Base-by-base conservation (phyloP, 2,329 filamentous ascomycete species). In the Neoscytalidium dimidiatum region DNA sequence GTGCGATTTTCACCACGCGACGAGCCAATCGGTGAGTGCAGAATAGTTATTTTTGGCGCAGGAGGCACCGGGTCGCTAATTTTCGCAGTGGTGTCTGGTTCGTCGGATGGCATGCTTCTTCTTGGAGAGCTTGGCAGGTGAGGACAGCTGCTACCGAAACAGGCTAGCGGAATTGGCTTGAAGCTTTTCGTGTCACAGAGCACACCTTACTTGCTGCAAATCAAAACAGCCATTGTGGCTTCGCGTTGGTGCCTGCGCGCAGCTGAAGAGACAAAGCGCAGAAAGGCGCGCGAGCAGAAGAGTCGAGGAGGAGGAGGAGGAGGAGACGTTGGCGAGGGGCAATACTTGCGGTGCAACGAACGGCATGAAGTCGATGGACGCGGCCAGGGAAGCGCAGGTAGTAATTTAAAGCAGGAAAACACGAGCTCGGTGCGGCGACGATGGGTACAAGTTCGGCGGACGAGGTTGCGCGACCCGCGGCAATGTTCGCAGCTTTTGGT, bases 1-100 rank as follows among this genome's bases (percentile, higher is more conserved):
- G 94, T 94, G 63, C 90, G 96, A 70, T 96, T 99, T 75, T 90
- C 92, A 56, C 93, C 94, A 4, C 86, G 86, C 43, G 87, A 90
- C 67, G 93, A 97, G 71, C 92, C 93, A 21, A 91, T 97, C 67
- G 86, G 94, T 97, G 85, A 88, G 92, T 51, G 28, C 31, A 17
- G 3, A 38, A 41, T 9, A n/a, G 38, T 26, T 26, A 33, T n/a
- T 6, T 23, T 19, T n/a, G 13, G 11, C 28, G 23, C 19, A 38
- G 38, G 31, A 53, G 26, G 28, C 17, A 33, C 44, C 26, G 38
- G 57, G 14, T 28, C 21, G 44, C 62, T 62, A 21, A 64, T 31
- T 21, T 56, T 41, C n/a, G 49, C 60, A 96, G 92, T 97, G 77
- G 85, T 96, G 48, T 95, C 93, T 64, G 92, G 89, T 29, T 96